phyloP scores from a whole-genome alignment of 208 protist genomes.

The Paratrypanosoma confusum region DNA sequence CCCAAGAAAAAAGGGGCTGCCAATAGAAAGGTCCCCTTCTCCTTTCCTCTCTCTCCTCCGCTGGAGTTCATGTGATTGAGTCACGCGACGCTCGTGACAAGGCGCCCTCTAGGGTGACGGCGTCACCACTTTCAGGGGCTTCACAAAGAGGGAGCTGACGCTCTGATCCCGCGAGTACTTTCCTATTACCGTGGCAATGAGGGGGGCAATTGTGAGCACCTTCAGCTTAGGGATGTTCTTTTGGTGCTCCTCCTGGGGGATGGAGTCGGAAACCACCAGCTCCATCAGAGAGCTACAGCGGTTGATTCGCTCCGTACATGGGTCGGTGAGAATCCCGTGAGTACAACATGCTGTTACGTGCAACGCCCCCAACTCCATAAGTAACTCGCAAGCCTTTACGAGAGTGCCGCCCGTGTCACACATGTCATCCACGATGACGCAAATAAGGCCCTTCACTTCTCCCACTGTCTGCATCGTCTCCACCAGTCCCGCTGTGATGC shows the following conservation, averaged over 20 bases:
- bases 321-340: slow-evolving; percentile 89
- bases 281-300: slow-evolving; percentile 72
- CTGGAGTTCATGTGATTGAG: too few species aligned
- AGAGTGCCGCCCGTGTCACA: slow-evolving; percentile 94
- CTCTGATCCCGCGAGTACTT: slow-evolving; percentile 62
- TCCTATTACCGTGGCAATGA: slow-evolving; percentile 71
- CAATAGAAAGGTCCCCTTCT: too few species aligned
- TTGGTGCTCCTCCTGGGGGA: slow-evolving; percentile 81
- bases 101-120: too few species aligned
- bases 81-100: too few species aligned
- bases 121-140: background rate
- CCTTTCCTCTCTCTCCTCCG: too few species aligned
- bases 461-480: slow-evolving; percentile 91
- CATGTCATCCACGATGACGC: slow-evolving; percentile 95
- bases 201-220: slow-evolving; percentile 80
- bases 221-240: slow-evolving; percentile 66
- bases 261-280: slow-evolving; percentile 90
- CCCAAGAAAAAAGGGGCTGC: too few species aligned
- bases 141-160: slow-evolving; percentile 56
- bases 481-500: slow-evolving; percentile 66
- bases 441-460: slow-evolving; percentile 85
- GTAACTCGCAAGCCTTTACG: slow-evolving; percentile 82
- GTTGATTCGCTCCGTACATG: slow-evolving; percentile 82
- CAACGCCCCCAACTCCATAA: slow-evolving; percentile 86
- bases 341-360: slow-evolving; percentile 89